Evolutionary conservation across 371 early-diverging fungal genomes (phyloP), one percentile per base, ranked within the genome.

Genomic region (Actinomucor elegans): DNA sequence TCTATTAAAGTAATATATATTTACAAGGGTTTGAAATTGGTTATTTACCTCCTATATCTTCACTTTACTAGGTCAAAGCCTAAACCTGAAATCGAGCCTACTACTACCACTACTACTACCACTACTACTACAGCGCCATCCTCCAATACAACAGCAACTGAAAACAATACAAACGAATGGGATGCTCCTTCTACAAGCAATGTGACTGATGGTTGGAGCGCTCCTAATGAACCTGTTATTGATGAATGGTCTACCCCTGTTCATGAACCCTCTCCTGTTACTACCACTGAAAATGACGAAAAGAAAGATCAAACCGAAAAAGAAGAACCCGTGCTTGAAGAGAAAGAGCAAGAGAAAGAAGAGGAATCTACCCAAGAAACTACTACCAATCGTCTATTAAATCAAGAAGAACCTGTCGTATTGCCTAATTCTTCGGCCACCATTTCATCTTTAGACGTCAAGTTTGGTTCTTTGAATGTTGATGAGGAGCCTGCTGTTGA

Each of bases 401-500:
- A 89, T 59, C 93, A 93, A 69, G 92, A 92, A 58, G 88, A 86
- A 7, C 84, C 93, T 26, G 93, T 94, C 20, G 92, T 93, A 12
- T 90, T 93, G 86, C 93, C 94, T 5, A 74, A 73, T 26, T 47
- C 55, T 17, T 80, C 80, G 34, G 73, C 77, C 24, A 64, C 85
- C n/a, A 62, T 90, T 9, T 82, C 84, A 42, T 70, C 85, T 34
- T 50, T 63, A 31, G 90, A 86, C 49, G 84, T 85, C 45, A 92
- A 88, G 62, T 94, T 91, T 77, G 95, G 88, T 26, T 89, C 87
- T 67, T 71, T 89, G 61, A 81, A 78, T 46, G 77, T 93, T 55
- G 67, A 68, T 32, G 57, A 66, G 15, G 57, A 57, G 14, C 35
- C 44, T 3, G 37, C 45, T 24, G 48, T 50, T 43, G 69, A 67